Evolutionary conservation across 768 basidiomycete genomes (phyloP), one percentile per base, ranked within the genome.

Genomic region (Paxillus rubicundulus): DNA sequence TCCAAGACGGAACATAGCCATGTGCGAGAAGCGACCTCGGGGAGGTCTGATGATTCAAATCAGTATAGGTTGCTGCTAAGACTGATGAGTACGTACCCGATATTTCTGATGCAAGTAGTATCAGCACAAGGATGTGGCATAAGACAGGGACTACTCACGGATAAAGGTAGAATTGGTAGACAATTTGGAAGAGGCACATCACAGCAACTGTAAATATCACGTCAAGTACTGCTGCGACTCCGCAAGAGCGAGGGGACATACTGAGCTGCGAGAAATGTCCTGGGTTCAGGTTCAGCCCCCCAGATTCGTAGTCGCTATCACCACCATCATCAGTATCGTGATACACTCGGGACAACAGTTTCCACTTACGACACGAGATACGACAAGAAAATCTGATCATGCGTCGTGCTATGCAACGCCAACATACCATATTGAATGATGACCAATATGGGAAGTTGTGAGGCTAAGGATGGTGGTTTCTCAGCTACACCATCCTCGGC

Each of bases 181-280:
- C 83, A 47, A 97, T 89, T 68, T 95, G 93, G 55, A 85, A 89
- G n/a, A 93, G 77, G 69, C 92, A 95, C 94, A 97, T 96, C 50
- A 96, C 61, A 6, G 90, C 91, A 65, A 90, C 90, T 92, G 58
- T n/a, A 45, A 33, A 57, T 14, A n/a, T 27, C 2, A 17, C 50
- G 38, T 49, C 40, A 55, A 57, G n/a, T 6, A 7, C 0, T 20
- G 45, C 21, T 51, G n/a, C 18, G 57, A 27, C 59, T 42, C 18
- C 17, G 38, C 40, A 16, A 24, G 36, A 38, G 6, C 14, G 45
- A 24, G 13, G n/a, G 4, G 34, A 72, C 82, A 47, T 54, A 92
- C 87, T 94, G 16, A 98, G 80, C 66, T 92, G 85, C 2, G 95
- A 92, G 71, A 95, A 99, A 70, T 97, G 84, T 2, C 87, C 89